Evolutionary conservation across 2,329 filamentous ascomycete species (phyloP), one percentile per base, ranked within the genome.

Genomic region (Colletotrichum melonis): DNA sequence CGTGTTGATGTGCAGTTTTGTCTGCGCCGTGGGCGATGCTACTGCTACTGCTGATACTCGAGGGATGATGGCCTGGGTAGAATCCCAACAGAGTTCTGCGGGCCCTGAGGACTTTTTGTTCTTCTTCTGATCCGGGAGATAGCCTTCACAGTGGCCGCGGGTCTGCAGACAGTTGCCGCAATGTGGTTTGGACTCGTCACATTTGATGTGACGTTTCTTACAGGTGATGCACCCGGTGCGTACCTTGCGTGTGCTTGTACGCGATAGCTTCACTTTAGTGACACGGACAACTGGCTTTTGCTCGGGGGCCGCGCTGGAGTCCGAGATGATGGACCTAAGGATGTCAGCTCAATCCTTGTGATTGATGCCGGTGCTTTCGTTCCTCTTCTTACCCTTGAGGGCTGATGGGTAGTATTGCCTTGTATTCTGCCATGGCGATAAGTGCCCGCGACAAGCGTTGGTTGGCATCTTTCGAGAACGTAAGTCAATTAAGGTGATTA

Each of bases 1-100:
- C 8, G 65, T 32, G 38, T 75, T 68, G 4, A 63, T 69, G 30
- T 76, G 59, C n/a, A 78, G 67, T 32, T 56, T 66, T 12, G 71
- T n/a, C 63, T 76, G 75, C 6, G 67, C 58, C 35, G 19, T 28
- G 14, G 68, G 69, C 35, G 64, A 60, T 9, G 74, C 62, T 9
- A 55, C 49, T 42, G 16, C 38, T 9, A 14, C 38, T 9, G 74
- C 62, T 9, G 58, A 32, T 42, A 19, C 38, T 26, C 12, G 62
- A 24, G 58, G 38, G n/a, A 19, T 4, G 46, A 73, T 49, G 42
- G 42, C 26, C 46, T 72, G 69, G 12, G 49, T 68, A 30, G 78
- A 78, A 63, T 82, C 73, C 79, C 78, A 80, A 19, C 73, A 67
- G 2, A 78, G 35, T 8, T 78, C 77, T 8, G 68, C 55, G 5